phyloP scores from a whole-genome alignment of 768 basidiomycete species.

The Lactifluus subvellereus region DNA sequence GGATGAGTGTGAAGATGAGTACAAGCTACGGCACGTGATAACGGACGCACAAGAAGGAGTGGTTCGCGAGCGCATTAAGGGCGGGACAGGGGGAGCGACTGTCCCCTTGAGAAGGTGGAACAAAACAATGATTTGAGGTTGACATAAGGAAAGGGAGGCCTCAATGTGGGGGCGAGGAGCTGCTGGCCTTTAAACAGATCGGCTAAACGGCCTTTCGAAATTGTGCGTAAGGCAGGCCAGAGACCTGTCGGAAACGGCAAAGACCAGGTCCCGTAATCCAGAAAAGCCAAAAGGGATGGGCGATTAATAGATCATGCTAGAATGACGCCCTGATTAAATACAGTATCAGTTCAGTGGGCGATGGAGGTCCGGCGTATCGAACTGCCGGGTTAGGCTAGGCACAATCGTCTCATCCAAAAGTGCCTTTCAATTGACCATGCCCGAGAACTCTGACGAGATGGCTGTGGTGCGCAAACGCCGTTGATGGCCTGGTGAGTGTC shows the following conservation, averaged over 20 bases:
- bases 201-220: background rate
- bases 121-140: background rate
- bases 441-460: background rate
- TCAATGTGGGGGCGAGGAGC: background rate
- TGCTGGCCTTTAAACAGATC: background rate
- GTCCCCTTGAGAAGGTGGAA: constrained; percentile 31
- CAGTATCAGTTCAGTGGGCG: background rate
- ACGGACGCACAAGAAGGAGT: constrained; percentile 47
- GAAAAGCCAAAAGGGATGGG: background rate
- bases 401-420: background rate
- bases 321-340: background rate
- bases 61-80: constrained; percentile 68
- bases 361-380: background rate
- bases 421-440: background rate
- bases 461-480: background rate
- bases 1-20: background rate
- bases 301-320: background rate
- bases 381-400: constrained; percentile 7
- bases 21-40: background rate
- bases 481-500: background rate
- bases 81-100: constrained; percentile 70
- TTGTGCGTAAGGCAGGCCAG: background rate
- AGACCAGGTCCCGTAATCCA: background rate
- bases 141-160: constrained; percentile 1
- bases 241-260: background rate